Base-by-base conservation (phyloP, 192 early-diverging fungal genomes). In the Rhizoclosmatium globosum region DNA sequence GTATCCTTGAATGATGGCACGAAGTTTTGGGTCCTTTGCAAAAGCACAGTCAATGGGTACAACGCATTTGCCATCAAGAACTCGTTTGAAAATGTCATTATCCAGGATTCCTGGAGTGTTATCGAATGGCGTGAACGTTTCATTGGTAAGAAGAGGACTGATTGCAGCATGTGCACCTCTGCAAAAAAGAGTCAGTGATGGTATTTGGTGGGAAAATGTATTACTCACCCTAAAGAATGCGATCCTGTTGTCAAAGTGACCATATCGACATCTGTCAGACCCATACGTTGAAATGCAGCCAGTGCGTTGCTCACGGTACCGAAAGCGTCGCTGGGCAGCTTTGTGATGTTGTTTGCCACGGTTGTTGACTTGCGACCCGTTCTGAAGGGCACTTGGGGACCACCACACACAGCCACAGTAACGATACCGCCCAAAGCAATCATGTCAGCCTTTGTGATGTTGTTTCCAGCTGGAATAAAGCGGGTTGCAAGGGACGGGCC, bases 81-180 rank as follows among this genome's bases (percentile, higher is more conserved):
- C 23, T 4, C 47, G n/a, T 17, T 65, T 47, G 71, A 84, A 84
- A 48, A 84, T 71, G 66, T 78, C 69, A 59, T 84, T 84, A 70
- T 84, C 82, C 38, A 84, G 82, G 1, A 81, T 45, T n/a, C 79
- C 79, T 7, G 82, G 79, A 44, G 82, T 82, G 3, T 39, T n/a
- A 64, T 84, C 82, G 67, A 84, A 84, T 13, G 82, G 75, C 46
- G 67, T 56, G 53, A 84, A 81, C 31, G 82, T 50, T 44, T 77
- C 62, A 64, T 50, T 79, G 3, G 82, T 84, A 41, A 48, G 23
- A 6, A 11, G 41, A 19, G 78, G 78, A 45, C 60, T 43, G 44
- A 73, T 73, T 3, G 59, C 78, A 6, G 4, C 42, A 65, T 79
- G 78, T 21, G 78, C 78, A 11, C 78, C 78, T n/a, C 82, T 76